These are phyloP conservation scores for Globisporangium cystogenes DNA, from an alignment of 352 stramenopile species.

Conservation along the genomic window DNA sequence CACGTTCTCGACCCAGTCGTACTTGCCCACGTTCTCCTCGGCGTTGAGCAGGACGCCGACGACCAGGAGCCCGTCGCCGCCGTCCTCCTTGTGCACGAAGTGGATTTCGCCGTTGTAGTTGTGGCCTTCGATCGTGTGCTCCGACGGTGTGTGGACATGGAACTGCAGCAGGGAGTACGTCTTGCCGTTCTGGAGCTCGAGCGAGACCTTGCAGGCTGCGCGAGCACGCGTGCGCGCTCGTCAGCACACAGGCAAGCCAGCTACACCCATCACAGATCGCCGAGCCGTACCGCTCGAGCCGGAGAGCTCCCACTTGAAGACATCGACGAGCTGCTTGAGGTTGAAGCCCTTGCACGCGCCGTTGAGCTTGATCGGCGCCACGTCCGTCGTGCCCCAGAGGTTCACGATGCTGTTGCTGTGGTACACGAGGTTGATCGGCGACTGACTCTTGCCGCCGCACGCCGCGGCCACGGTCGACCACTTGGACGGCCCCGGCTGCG, in stretches of 20 bases:
- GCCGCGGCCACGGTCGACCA: constrained; percentile 31
- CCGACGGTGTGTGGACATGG: constrained; percentile 36
- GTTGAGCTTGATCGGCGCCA: constrained; percentile 39
- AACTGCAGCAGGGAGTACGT: constrained; percentile 57
- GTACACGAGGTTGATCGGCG: constrained; percentile 48
- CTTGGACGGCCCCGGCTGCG: constrained; percentile 30
- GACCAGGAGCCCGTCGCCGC: constrained; percentile 21
- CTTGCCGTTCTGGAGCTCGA: constrained; percentile 33
- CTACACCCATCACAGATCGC: not conserved
- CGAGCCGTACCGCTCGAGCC: constrained; percentile 24
- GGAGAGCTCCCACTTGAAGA: constrained; percentile 58
- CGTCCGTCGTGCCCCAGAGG: constrained; percentile 33
- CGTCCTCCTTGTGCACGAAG: constrained; percentile 40
- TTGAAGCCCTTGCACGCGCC: constrained; percentile 49
- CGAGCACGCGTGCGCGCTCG: not conserved
- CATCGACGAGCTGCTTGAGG: constrained; percentile 48
- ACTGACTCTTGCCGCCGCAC: constrained; percentile 44
- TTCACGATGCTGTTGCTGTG: constrained; percentile 25
- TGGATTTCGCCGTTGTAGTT: constrained; percentile 43
- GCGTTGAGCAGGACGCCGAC: constrained; percentile 37
- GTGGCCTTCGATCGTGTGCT: constrained; percentile 40
- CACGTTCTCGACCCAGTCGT: constrained; percentile 41
- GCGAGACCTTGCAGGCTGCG: constrained; percentile 40
- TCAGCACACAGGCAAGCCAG: not conserved
- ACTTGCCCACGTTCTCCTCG: constrained; percentile 23